Percentiles rank a stretch among this genome's conserved stretches.
Evolutionary conservation across 192 early-diverging fungal genomes (phyloP).

Genomic region (Oehlia diaphana): DNA sequence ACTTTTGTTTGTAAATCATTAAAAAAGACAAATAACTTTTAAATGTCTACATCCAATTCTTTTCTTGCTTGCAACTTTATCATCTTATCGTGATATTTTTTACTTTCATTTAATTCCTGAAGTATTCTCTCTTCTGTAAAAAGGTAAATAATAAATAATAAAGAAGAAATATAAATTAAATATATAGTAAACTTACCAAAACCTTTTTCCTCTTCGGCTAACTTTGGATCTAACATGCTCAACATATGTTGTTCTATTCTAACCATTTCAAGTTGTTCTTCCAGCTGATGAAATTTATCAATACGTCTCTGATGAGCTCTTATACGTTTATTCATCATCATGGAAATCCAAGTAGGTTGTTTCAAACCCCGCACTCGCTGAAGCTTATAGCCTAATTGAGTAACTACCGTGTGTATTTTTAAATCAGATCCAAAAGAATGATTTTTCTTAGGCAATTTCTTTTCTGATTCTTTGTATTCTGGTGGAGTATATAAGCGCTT

Average conservation of each 20-base stretch:
- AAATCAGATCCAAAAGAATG: slow-evolving; percentile 33
- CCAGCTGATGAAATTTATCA: slow-evolving; percentile 36
- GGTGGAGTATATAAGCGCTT: slow-evolving; percentile 35
- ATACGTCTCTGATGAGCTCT: slow-evolving; percentile 35
- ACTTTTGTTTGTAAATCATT: too few relatives aligned
- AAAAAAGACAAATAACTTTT: background rate
- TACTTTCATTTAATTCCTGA: slow-evolving; percentile 11
- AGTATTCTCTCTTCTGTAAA: background rate
- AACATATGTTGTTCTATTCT: slow-evolving; percentile 36
- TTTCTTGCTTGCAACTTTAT: slow-evolving; percentile 1
- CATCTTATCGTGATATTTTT: background rate
- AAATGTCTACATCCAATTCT: slow-evolving; percentile 8
- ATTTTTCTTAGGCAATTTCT: slow-evolving; percentile 8
- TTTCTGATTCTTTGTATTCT: background rate
- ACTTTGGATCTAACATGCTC: slow-evolving; percentile 22
- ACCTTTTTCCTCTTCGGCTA: slow-evolving; percentile 30
- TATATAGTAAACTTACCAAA: slow-evolving; percentile 37
- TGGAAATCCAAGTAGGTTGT: slow-evolving; percentile 45
- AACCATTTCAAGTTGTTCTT: slow-evolving; percentile 38
- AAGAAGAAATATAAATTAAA: background rate
- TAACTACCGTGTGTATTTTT: slow-evolving; percentile 31
- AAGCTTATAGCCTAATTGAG: slow-evolving; percentile 40
- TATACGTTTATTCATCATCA: slow-evolving; percentile 52
- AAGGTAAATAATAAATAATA: background rate
- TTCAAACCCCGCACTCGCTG: slow-evolving; percentile 41